These are phyloP conservation scores for Cystobasidium pallidum DNA, from an alignment of 1,284 basidiomycete species.

Conservation along the genomic window DNA sequence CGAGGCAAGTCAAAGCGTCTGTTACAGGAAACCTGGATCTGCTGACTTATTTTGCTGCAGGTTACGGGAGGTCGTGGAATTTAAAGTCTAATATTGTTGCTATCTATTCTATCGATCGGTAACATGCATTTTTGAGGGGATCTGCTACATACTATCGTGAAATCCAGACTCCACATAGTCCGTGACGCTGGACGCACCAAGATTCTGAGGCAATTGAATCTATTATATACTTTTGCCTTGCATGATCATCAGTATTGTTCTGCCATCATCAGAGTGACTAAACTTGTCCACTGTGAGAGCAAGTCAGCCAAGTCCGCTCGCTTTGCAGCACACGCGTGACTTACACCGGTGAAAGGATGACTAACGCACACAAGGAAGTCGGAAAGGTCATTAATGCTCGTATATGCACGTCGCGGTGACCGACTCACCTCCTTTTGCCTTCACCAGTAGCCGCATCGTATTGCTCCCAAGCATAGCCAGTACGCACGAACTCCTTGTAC, in stretches of 20 bases:
- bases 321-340: neutral
- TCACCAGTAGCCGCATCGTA: slow-evolving; percentile 82
- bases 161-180: no score
- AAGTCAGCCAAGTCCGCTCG: neutral
- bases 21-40: no score
- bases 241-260: slow-evolving; percentile 45
- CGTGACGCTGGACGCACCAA: no score
- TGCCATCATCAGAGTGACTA: slow-evolving; percentile 55
- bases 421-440: slow-evolving; percentile 69
- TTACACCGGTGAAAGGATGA: slow-evolving; percentile 56
- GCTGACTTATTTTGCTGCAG: neutral
- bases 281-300: slow-evolving; percentile 50
- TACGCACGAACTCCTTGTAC: slow-evolving; percentile 83
- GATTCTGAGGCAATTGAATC: no score
- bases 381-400: neutral
- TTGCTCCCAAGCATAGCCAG: slow-evolving; percentile 95
- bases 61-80: slow-evolving; percentile 41
- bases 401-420: no score
- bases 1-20: slow-evolving; percentile 60
- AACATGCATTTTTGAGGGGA: neutral
- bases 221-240: no score
- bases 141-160: slow-evolving; percentile 6
- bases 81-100: neutral
- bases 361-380: slow-evolving; percentile 52
- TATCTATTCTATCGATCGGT: neutral